Conservation (phyloP, 768 basidiomycete genomes). For the Tephrocybe sp. region DNA sequence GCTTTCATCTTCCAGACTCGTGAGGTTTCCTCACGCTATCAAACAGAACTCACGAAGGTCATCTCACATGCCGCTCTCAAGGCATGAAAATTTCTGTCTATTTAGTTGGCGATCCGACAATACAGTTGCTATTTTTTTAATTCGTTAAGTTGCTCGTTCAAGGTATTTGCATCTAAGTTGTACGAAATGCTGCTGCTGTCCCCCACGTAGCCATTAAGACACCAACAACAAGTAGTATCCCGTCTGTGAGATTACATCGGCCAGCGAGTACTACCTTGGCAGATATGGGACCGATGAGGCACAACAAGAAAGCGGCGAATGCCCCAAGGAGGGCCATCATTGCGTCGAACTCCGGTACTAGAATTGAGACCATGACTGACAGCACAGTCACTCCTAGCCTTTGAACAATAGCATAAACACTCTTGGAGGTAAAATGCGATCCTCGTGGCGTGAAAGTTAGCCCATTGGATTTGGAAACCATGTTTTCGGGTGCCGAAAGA, state of each 20-base stretch:
- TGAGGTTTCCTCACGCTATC: conserved; percentile 10
- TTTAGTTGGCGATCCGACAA: neutral
- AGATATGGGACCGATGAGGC: conserved; percentile 74
- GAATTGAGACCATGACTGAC: conserved; percentile 69
- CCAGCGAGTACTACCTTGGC: conserved; percentile 65
- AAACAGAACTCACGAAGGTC: conserved; percentile 70
- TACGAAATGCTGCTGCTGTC: conserved; percentile 62
- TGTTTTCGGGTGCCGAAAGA: conserved; percentile 35
- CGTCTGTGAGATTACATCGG: conserved; percentile 52
- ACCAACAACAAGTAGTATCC: conserved; percentile 48
- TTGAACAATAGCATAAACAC: conserved; percentile 47
- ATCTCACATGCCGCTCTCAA: conserved; percentile 67
- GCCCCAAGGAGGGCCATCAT: conserved; percentile 91
- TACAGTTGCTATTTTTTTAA: neutral
- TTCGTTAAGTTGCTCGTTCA: neutral
- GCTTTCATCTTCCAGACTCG: conserved; percentile 26
- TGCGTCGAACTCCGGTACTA: conserved; percentile 77
- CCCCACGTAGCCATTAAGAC: conserved; percentile 77
- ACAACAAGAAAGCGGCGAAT: conserved; percentile 79
- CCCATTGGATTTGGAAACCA: conserved; percentile 34
- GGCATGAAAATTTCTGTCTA: conserved; percentile 33
- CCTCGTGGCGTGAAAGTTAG: conserved; percentile 26
- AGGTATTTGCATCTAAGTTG: conserved; percentile 4
- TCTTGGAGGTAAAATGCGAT: conserved; percentile 34
- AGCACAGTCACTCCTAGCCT: conserved; percentile 57